These are phyloP conservation scores for Trichosporon sp. DNA, from an alignment of 1,284 basidiomycete genomes.

Conservation along the genomic window DNA sequence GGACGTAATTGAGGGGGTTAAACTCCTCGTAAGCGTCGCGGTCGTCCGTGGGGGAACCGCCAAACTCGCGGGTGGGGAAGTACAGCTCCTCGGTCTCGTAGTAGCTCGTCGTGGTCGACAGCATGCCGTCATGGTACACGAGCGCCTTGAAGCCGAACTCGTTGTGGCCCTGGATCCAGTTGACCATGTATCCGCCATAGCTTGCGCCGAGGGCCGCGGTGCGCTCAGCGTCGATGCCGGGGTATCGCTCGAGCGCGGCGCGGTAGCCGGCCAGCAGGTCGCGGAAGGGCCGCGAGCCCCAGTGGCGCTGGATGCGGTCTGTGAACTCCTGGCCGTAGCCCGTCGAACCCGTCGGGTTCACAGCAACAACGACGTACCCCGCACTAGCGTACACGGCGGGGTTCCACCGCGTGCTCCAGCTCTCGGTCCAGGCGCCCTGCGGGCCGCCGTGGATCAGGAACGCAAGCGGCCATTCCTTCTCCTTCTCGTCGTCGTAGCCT, in stretches of 20 bases:
- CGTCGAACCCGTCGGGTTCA: constrained; percentile 85
- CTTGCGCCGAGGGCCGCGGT: constrained; percentile 59
- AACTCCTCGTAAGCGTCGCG: constrained; percentile 42
- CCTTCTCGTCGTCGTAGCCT: constrained; percentile 58
- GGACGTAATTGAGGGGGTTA: constrained; percentile 67
- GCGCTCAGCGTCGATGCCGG: constrained; percentile 73
- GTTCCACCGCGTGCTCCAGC: constrained; percentile 84
- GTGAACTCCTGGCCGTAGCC: constrained; percentile 84
- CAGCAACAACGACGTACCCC: constrained; percentile 71
- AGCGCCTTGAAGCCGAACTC: constrained; percentile 82
- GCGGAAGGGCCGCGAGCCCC: constrained; percentile 59
- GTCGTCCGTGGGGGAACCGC: constrained; percentile 25
- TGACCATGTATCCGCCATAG: constrained; percentile 53
- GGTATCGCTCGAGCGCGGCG: constrained; percentile 61
- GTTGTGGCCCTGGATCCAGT: constrained; percentile 91
- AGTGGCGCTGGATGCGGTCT: constrained; percentile 55
- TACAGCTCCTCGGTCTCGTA: constrained; percentile 61
- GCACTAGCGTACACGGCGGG: constrained; percentile 55
- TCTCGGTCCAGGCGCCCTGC: constrained; percentile 70
- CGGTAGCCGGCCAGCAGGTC: constrained; percentile 74
- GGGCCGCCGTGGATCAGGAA: constrained; percentile 43
- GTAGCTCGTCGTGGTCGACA: constrained; percentile 56
- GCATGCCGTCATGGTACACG: constrained; percentile 78
- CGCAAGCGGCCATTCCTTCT: constrained; percentile 61
- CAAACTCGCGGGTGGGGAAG: constrained; percentile 33